Evolutionary conservation across 2,329 filamentous ascomycete species (phyloP).

Genomic region (Fusarium papillatum): DNA sequence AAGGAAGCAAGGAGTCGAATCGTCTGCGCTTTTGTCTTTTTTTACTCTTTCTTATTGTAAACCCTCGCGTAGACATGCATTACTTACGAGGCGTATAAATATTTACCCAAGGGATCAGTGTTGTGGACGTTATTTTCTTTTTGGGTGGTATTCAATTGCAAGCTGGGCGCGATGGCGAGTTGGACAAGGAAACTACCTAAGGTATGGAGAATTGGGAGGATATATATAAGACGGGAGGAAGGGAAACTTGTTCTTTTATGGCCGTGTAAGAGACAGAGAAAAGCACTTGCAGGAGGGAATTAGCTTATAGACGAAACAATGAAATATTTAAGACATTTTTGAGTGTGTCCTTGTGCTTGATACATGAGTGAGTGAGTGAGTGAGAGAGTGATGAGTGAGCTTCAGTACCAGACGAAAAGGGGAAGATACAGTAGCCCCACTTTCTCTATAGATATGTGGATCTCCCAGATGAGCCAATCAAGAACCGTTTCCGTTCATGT

Average conservation of each 20-base stretch:
- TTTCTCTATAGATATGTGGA: background rate
- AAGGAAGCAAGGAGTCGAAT: background rate
- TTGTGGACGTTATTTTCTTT: constrained; percentile 17
- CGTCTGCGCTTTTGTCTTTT: background rate
- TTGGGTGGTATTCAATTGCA: constrained; percentile 12
- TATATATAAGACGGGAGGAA: constrained; percentile 1
- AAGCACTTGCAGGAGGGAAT: constrained; percentile 11
- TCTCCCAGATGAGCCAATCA: background rate
- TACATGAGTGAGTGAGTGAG: background rate
- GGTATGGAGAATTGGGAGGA: constrained; percentile 6
- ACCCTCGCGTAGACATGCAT: background rate
- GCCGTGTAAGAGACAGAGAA: constrained; percentile 12
- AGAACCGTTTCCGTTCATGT: background rate
- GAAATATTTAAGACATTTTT: background rate
- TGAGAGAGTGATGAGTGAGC: background rate
- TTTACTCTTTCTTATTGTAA: background rate
- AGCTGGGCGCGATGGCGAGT: constrained; percentile 22
- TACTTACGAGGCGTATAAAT: constrained; percentile 6
- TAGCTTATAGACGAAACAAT: constrained; percentile 24
- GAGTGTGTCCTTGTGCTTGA: background rate
- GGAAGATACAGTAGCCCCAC: background rate
- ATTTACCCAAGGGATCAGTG: constrained; percentile 4
- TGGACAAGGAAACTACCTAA: constrained; percentile 19
- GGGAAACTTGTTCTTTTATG: constrained; percentile 23
- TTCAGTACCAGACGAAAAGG: background rate